A percentile compares a stretch with the other conserved stretches of the same genome.
phyloP scores from a whole-genome alignment of 2,329 filamentous ascomycete genomes.

The Colletotrichum filicis region DNA sequence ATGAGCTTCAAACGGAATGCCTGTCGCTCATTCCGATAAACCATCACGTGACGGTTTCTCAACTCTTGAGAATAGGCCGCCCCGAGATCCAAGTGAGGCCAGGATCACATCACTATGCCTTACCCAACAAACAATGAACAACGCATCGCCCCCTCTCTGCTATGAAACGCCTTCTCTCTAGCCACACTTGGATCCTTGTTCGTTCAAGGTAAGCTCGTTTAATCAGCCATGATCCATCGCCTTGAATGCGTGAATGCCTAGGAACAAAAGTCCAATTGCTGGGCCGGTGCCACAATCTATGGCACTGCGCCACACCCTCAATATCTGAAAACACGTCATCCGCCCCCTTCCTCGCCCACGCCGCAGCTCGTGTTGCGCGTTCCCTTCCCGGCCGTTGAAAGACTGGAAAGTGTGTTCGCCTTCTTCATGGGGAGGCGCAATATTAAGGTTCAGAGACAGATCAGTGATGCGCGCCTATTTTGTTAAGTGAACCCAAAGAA shows the following conservation, averaged over 20 bases:
- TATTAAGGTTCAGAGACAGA: conserved; percentile 24
- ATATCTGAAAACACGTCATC: conserved; percentile 28
- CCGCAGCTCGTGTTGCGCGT: conserved; percentile 24
- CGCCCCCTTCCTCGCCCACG: not conserved
- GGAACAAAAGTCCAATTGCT: not conserved
- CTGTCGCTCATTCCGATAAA: not conserved
- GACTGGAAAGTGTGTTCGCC: conserved; percentile 4
- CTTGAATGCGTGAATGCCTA: not conserved
- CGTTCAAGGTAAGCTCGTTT: conserved; percentile 1
- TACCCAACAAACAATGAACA: conserved; percentile 10
- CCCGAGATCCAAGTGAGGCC: conserved; percentile 1
- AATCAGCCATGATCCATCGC: not conserved
- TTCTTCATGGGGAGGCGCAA: conserved; percentile 14
- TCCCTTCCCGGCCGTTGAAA: not conserved
- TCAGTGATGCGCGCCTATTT: not conserved
- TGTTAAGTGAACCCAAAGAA: not conserved
- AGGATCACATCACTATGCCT: conserved; percentile 23
- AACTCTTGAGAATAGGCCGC: not conserved
- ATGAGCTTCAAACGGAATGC: not conserved
- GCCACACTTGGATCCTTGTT: conserved; percentile 25
- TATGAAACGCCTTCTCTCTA: conserved; percentile 26
- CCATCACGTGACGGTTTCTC: not conserved
- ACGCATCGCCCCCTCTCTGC: conserved; percentile 15
- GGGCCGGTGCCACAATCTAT: conserved; percentile 23
- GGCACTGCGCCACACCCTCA: conserved; percentile 23